Conservation (phyloP, 2,329 filamentous ascomycete species). For the Alternaria novae-zelandiae region DNA sequence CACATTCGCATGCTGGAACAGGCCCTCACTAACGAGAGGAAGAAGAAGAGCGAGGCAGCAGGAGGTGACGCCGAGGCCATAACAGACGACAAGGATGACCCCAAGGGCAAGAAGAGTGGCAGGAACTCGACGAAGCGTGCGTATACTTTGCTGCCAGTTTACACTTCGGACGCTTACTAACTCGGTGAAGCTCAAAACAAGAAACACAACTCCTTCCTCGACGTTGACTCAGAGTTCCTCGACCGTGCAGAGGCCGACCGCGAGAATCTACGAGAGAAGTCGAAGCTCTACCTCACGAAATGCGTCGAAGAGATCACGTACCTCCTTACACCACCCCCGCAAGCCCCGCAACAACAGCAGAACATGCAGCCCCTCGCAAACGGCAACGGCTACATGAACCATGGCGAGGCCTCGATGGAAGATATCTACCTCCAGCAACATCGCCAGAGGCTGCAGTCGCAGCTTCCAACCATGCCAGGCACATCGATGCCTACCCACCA, state of each 20-base stretch:
- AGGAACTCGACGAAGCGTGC: constrained; percentile 36
- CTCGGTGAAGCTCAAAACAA: constrained; percentile 52
- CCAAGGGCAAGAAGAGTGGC: constrained; percentile 43
- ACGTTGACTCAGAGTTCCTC: constrained; percentile 53
- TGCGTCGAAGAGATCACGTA: constrained; percentile 73
- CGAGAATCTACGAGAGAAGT: constrained; percentile 67
- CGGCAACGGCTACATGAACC: constrained; percentile 52
- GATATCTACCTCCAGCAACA: constrained; percentile 66
- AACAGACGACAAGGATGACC: constrained; percentile 46
- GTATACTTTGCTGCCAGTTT: neutral
- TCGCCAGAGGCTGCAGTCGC: constrained; percentile 59
- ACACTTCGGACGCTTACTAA: constrained; percentile 18
- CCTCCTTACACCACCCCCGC: constrained; percentile 68
- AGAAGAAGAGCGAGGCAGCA: constrained; percentile 63
- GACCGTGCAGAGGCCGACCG: constrained; percentile 59
- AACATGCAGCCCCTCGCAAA: constrained; percentile 46
- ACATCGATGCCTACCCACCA: constrained; percentile 67
- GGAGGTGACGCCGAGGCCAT: constrained; percentile 59
- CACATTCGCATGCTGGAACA: constrained; percentile 89
- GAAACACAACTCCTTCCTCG: constrained; percentile 59
- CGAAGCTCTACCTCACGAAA: constrained; percentile 67
- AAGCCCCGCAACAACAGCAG: constrained; percentile 63
- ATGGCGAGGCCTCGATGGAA: constrained; percentile 63
- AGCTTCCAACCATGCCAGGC: constrained; percentile 44
- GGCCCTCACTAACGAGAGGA: constrained; percentile 83